Base-by-base conservation (phyloP, 768 basidiomycete species). In the Vararia minispora region DNA sequence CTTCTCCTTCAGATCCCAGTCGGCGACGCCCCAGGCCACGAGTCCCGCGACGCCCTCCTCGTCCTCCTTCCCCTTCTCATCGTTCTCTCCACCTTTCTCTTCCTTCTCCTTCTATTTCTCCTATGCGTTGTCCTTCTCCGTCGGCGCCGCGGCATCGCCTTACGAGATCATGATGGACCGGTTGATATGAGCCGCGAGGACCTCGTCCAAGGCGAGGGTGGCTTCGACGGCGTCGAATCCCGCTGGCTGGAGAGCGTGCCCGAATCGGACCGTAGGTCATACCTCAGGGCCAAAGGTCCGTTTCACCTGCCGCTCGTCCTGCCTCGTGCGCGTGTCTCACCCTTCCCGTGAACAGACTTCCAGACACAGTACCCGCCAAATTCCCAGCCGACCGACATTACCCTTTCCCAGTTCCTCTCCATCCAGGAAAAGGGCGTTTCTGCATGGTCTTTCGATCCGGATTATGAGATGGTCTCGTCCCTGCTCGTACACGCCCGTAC, bases 401-500 rank as follows among this genome's bases (percentile, higher is more conserved):
- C 94, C 1, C 69, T 99, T 37, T 94, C 94, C 7, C 95, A 99
- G 54, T 98, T 98, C 62, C 78, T 99, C 16, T 91, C 92, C 20
- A 99, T 99, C 41, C 95, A 99, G 57, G 95, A 99, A 63, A 99
- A 99, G 55, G 95, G 95, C 48, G 94, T 99, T 31, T 94, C 92
- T 20, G 95, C 95, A 13, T 99, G 95, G 95, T 91, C 79, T 27
- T 99, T 99, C 55, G 95, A 99, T 58, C 95, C 95, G 25, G 95
- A 98, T 58, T 97, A 92, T 56, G 92, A 98, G 60, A 82, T 88
- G 37, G 76, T 91, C 56, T 82, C 86, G 46, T 89, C 87, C 6
- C 70, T 98, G 31, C 73, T 97, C 28, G 94, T 99, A 35, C 90
- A 95, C 51, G 79, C 87, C 16, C 79, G 95, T 34, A 99, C 95